phyloP scores from a whole-genome alignment of 2,329 filamentous ascomycete species.

The Stromatinia cepivora region DNA sequence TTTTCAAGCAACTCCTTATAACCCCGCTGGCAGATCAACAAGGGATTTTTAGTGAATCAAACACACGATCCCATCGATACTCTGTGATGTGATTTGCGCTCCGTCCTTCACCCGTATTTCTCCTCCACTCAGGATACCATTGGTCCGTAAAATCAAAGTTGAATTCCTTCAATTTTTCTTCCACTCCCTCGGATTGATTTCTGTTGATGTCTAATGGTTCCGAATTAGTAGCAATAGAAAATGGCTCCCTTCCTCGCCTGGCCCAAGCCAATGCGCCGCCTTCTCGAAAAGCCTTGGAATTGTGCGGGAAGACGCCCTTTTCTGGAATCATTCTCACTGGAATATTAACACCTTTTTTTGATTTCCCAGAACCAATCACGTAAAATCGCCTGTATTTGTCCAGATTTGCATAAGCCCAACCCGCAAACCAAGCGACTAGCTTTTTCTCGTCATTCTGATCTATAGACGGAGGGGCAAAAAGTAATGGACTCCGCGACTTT shows the following conservation, averaged over 20 bases:
- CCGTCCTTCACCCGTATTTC: background rate
- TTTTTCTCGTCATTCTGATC: conserved; percentile 62
- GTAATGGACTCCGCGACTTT: conserved; percentile 43
- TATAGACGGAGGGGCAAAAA: conserved; percentile 51
- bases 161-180: background rate
- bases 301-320: background rate
- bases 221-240: background rate
- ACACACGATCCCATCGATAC: background rate
- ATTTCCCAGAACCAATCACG: conserved; percentile 49
- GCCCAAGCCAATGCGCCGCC: conserved; percentile 6
- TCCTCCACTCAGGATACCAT: conserved; percentile 9
- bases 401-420: conserved; percentile 53
- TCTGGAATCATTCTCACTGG: conserved; percentile 5
- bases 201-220: background rate
- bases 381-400: conserved; percentile 56
- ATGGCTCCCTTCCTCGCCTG: background rate
- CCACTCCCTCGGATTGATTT: background rate
- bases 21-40: background rate
- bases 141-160: background rate
- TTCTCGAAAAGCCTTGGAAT: conserved; percentile 4
- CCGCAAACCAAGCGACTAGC: conserved; percentile 63
- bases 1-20: background rate
- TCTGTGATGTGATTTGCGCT: background rate
- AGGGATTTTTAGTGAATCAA: background rate
- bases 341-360: background rate